Evolutionary conservation across 2,329 filamentous ascomycete genomes (phyloP).

Genomic region (Chaetomium globosum): DNA sequence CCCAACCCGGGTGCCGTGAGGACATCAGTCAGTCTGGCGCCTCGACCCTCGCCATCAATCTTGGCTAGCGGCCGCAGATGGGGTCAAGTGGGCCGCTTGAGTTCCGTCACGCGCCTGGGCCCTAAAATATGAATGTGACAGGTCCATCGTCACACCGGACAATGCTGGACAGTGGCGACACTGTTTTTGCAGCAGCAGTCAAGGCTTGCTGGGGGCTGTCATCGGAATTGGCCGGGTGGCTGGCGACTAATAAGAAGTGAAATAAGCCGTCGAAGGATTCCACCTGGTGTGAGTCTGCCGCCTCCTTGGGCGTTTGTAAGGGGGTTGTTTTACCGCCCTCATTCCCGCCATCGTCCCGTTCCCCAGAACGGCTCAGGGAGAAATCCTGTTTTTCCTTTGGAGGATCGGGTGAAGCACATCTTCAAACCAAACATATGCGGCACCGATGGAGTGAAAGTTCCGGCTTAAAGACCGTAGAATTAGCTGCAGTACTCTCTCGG

Average conservation of each 20-base stretch:
- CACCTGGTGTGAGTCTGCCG: constrained; percentile 29
- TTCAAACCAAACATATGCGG: constrained; percentile 30
- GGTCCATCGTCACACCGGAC: background rate
- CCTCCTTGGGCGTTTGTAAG: constrained; percentile 28
- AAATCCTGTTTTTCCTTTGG: constrained; percentile 29
- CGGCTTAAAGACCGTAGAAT: background rate
- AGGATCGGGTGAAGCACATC: constrained; percentile 29
- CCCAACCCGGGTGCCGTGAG: background rate
- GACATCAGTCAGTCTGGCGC: background rate
- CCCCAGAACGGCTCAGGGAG: constrained; percentile 25
- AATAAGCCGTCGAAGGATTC: background rate
- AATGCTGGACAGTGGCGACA: background rate
- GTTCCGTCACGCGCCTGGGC: constrained; percentile 19
- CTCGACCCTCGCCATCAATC: constrained; percentile 14
- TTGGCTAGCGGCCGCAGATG: constrained; percentile 9
- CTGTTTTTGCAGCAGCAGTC: background rate
- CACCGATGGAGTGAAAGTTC: background rate
- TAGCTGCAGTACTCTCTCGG: background rate
- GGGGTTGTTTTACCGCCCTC: constrained; percentile 23
- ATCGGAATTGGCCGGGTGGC: background rate
- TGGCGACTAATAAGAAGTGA: no score
- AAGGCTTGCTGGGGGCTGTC: background rate
- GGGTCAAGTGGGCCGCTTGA: constrained; percentile 1
- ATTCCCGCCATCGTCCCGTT: constrained; percentile 29
- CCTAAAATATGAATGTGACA: background rate